Evolutionary conservation across 1,139 yeast genomes (phyloP), one percentile per base, ranked within the genome.

Genomic region (Candida pseudoviswanathii): DNA sequence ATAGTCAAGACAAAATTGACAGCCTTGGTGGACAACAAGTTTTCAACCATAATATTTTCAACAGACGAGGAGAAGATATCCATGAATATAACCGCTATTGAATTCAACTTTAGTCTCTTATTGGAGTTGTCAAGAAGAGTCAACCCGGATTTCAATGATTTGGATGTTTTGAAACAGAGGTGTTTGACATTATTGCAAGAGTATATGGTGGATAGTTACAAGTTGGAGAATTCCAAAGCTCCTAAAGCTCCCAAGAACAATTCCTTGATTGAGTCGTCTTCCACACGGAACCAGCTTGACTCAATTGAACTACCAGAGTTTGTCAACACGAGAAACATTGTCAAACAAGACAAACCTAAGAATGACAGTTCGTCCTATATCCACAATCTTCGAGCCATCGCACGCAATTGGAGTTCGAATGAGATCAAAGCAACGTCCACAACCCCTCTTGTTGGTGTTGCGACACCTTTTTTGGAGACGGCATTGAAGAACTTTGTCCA

Each of bases 291-390:
- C 50, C 62, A 56, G 34, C 54, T 75, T 2, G 78, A 75, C 47
- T 59, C 66, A 30, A 65, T 75, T 25, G 70, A 71, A 45, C 58
- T 75, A n/a, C 80, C 80, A 1, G 68, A 73, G 1, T 63, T 67
- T 48, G 68, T 75, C 8, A 66, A 75, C 54, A 75, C 74, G 0
- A 61, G 54, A 22, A 67, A 65, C 34, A 54, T 73, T 9, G 58
- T 64, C 1, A 60, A 54, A n/a, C 45, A 54, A 26, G 21, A 45
- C 7, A 33, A 27, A 7, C 25, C 41, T 22, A 25, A 21, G 3
- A 34, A 38, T 16, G 26, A 30, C 7, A 30, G 38, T 25, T 27
- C 48, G 3, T 29, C 49, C 4, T 34, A 43, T 24, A 36, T 44
- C 3, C 50, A 47, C 41, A 46, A 52, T 39, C 44, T 54, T 8